These are phyloP conservation scores for Flagelloscypha sp. DNA, from an alignment of 768 basidiomycete genomes.

Conservation along the genomic window DNA sequence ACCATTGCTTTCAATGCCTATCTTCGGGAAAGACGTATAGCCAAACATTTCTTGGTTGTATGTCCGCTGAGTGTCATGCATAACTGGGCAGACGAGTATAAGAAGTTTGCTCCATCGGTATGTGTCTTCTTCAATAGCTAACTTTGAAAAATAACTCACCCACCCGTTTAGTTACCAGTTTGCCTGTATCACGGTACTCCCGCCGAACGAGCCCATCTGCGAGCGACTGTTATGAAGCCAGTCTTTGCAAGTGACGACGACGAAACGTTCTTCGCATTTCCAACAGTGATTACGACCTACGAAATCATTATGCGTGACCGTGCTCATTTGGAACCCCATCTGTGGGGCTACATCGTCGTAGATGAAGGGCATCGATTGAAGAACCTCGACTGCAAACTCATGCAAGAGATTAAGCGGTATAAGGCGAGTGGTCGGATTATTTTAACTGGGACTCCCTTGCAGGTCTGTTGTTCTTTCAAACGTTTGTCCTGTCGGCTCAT, in stretches of 20 bases:
- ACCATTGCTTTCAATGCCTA: conserved; percentile 91
- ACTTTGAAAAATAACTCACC: conserved; percentile 4
- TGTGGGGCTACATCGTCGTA: conserved; percentile 91
- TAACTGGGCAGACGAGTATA: conserved; percentile 85
- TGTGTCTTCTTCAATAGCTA: conserved; percentile 14
- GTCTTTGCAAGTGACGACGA: conserved; percentile 11
- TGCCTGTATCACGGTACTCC: conserved; percentile 88
- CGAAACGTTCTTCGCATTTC: conserved; percentile 33
- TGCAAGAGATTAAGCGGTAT: conserved; percentile 86
- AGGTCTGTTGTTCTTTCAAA: conserved; percentile 42
- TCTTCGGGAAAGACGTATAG: conserved; percentile 64
- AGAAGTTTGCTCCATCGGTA: conserved; percentile 74
- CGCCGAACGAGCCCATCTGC: conserved; percentile 70
- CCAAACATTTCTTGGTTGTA: conserved; percentile 77
- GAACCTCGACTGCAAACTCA: conserved; percentile 86
- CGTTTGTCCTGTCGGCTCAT: conserved; percentile 2
- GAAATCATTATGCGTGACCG: conserved; percentile 88
- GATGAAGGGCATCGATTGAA: conserved; percentile 95
- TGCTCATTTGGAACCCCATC: conserved; percentile 51
- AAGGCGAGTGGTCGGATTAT: conserved; percentile 82
- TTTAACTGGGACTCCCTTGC: conserved; percentile 91
- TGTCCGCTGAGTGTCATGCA: conserved; percentile 90
- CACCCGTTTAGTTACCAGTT: conserved; percentile 62
- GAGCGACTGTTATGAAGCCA: conserved; percentile 46
- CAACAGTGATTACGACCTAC: conserved; percentile 85